These are phyloP conservation scores for Irpex sp. DNA, from an alignment of 1,284 basidiomycete species.

Conservation along the genomic window DNA sequence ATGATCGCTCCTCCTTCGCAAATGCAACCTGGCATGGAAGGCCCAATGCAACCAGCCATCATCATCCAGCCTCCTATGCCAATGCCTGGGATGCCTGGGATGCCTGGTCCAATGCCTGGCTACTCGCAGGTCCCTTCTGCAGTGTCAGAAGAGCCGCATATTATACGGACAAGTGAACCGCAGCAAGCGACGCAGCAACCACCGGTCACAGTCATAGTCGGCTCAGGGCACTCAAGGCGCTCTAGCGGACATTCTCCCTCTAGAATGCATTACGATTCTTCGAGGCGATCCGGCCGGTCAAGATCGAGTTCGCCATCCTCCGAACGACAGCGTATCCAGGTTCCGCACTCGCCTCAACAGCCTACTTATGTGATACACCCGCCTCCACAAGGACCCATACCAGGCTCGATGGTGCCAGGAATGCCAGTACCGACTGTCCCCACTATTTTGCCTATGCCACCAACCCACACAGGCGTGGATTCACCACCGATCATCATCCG, in stretches of 20 bases:
- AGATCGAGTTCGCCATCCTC: slow-evolving; percentile 11
- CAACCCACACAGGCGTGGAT: background rate
- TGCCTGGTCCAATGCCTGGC: background rate
- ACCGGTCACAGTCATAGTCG: slow-evolving; percentile 3
- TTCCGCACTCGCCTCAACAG: background rate
- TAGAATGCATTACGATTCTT: background rate
- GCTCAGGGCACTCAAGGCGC: background rate
- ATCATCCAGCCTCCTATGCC: slow-evolving; percentile 17
- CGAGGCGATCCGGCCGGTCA: background rate
- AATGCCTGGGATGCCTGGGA: too few relatives aligned
- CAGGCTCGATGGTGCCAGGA: background rate
- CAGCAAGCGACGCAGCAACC: background rate
- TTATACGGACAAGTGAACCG: background rate
- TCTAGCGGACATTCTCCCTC: background rate
- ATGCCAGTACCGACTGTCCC: background rate
- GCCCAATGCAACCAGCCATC: background rate
- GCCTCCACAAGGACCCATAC: background rate
- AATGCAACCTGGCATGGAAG: background rate
- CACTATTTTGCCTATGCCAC: background rate
- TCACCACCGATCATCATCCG: slow-evolving; percentile 1
- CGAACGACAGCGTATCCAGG: background rate
- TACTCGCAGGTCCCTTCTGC: background rate
- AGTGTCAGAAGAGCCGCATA: background rate
- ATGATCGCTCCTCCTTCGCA: slow-evolving; percentile 1
- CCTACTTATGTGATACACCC: slow-evolving; percentile 11